Percentiles rank a stretch among this genome's conserved stretches.
phyloP scores from a whole-genome alignment of 805 yeast genomes.

The Blastobotrys mokoenaii region DNA sequence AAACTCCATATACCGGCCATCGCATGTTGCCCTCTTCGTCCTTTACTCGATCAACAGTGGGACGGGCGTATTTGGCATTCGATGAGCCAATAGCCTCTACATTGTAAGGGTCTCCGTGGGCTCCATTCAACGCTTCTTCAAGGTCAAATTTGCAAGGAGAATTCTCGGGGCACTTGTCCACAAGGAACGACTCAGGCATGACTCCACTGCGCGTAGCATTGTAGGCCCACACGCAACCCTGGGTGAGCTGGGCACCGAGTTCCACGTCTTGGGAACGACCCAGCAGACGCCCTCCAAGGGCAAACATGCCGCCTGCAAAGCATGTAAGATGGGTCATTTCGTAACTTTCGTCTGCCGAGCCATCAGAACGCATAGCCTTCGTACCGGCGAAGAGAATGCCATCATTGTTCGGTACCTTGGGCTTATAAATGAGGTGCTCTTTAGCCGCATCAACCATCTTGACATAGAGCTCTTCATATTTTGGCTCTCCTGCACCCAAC shows the following conservation, averaged over 20 bases:
- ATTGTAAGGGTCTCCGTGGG: not conserved
- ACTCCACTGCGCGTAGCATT: conserved; percentile 31
- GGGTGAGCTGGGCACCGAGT: conserved; percentile 36
- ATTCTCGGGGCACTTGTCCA: conserved; percentile 20
- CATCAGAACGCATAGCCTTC: conserved; percentile 10
- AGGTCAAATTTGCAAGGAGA: not conserved
- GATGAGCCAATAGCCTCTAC: not conserved
- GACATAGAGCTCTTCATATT: conserved; percentile 30
- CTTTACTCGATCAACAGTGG: conserved; percentile 2
- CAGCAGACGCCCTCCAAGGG: conserved; percentile 38
- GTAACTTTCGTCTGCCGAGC: conserved; percentile 21
- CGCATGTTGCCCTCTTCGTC: conserved; percentile 15
- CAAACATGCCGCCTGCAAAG: conserved; percentile 47
- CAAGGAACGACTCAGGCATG: conserved; percentile 37
- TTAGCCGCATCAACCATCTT: conserved; percentile 31
- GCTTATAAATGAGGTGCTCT: conserved; percentile 36
- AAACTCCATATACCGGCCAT: conserved; percentile 19
- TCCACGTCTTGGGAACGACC: conserved; percentile 31
- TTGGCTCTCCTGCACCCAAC: conserved; percentile 29
- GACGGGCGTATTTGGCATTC: not conserved
- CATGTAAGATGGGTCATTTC: conserved; percentile 44
- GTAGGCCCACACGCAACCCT: conserved; percentile 42
- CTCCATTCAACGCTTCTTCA: not conserved
- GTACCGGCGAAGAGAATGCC: conserved; percentile 29
- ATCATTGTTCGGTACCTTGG: conserved; percentile 36